Evolutionary conservation across 345 rosid genomes (phyloP).

Genomic region (Hibiscus trionum): DNA sequence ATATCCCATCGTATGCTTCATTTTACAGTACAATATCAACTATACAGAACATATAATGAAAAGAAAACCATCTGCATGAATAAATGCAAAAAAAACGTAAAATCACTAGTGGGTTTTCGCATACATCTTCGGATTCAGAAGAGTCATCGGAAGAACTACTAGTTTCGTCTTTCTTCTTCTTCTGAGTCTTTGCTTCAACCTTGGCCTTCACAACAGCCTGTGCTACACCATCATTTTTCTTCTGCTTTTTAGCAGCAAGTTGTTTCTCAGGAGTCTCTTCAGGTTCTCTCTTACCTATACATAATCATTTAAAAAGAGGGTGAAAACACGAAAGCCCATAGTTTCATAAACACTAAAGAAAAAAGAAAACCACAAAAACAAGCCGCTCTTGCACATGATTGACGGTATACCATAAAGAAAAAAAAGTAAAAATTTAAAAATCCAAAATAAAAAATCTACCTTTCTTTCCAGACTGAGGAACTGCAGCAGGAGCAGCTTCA

Average conservation of each 20-base stretch:
- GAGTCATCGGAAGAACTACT: slow-evolving; percentile 9
- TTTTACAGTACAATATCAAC: too few species aligned
- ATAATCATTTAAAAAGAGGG: not conserved
- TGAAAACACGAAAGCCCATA: not conserved
- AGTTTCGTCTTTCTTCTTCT: not conserved
- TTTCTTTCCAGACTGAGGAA: slow-evolving; percentile 5
- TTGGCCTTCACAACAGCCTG: slow-evolving; percentile 9
- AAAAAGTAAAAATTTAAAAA: not conserved
- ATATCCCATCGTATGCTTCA: not conserved
- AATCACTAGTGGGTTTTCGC: not conserved
- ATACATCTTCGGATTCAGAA: slow-evolving; percentile 46
- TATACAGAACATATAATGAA: not conserved
- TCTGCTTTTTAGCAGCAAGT: slow-evolving; percentile 5
- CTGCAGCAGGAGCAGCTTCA: slow-evolving; percentile 15
- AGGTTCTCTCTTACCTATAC: slow-evolving; percentile 12
- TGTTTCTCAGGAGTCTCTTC: slow-evolving; percentile 2
- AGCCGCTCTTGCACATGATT: not conserved
- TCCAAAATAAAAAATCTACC: not conserved
- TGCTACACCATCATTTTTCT: slow-evolving; percentile 11
- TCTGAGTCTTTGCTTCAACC: slow-evolving; percentile 12
- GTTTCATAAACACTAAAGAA: not conserved
- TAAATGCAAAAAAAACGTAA: not conserved
- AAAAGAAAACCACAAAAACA: not conserved
- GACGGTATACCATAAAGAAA: not conserved
- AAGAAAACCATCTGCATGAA: not conserved